These are phyloP conservation scores for Crithidia bombi DNA, from an alignment of 208 protist genomes.

Conservation along the genomic window DNA sequence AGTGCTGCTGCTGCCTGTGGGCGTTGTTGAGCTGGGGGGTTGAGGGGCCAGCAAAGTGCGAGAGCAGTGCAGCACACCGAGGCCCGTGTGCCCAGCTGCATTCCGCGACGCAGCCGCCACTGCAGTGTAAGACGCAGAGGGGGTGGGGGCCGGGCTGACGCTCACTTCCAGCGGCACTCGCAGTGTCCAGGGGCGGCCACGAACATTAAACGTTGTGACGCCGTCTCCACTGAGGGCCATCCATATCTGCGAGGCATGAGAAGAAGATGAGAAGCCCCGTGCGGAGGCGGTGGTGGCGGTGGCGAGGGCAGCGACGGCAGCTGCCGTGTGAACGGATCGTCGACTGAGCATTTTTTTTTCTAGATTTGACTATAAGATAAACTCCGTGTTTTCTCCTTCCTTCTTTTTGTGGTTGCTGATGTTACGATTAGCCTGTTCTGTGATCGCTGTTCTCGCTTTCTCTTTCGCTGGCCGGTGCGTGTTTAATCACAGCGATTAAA, in stretches of 20 bases:
- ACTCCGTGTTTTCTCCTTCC: no score
- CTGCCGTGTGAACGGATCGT: constrained; percentile 14
- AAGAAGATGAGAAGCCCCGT: neutral
- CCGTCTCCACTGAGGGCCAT: constrained; percentile 11
- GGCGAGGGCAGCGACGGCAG: neutral
- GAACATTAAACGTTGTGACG: neutral
- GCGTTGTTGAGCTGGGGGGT: neutral
- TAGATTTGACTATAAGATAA: no score
- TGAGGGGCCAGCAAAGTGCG: constrained; percentile 15
- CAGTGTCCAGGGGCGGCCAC: constrained; percentile 12
- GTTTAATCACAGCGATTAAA: no score
- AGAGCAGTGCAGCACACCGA: constrained; percentile 14
- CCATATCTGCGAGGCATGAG: constrained; percentile 9
- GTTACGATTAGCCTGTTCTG: no score
- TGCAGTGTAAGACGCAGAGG: neutral
- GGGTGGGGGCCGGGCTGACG: neutral
- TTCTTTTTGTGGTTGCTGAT: neutral
- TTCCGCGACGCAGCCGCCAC: neutral
- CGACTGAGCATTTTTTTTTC: constrained; percentile 19
- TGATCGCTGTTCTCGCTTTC: no score
- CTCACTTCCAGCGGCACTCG: constrained; percentile 21
- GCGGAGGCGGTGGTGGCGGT: neutral
- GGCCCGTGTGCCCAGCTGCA: neutral
- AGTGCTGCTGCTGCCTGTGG: neutral
- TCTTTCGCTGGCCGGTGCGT: no score